phyloP scores from a whole-genome alignment of 306 rosid genomes.

The Quercus alba region DNA sequence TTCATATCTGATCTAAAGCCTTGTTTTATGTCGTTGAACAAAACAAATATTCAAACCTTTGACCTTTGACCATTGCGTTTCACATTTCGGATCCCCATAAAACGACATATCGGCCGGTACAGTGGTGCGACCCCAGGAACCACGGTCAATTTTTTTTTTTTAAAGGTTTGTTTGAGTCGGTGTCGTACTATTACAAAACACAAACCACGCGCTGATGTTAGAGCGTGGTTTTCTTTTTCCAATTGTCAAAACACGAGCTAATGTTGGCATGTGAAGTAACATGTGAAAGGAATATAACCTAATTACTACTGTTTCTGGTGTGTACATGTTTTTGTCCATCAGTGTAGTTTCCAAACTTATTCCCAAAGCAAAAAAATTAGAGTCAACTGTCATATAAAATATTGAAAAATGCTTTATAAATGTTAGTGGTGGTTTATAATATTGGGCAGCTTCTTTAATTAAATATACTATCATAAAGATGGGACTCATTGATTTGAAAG shows the following conservation, averaged over 20 bases:
- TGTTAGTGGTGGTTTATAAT: too few relatives aligned
- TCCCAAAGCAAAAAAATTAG: conserved; percentile 9
- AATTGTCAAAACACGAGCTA: background rate
- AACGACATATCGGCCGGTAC: conserved; percentile 25
- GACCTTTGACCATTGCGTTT: conserved; percentile 36
- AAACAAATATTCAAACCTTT: conserved; percentile 35
- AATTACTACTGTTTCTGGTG: background rate
- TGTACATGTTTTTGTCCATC: background rate
- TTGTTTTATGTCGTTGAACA: conserved; percentile 26
- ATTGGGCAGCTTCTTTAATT: too few relatives aligned
- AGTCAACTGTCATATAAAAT: background rate
- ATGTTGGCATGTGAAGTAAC: conserved; percentile 4
- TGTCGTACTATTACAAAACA: background rate
- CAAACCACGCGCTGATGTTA: background rate
- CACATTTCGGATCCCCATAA: conserved; percentile 21
- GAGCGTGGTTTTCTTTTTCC: background rate
- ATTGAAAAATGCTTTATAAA: too few relatives aligned
- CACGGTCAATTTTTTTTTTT: background rate
- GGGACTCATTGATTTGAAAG: too few relatives aligned
- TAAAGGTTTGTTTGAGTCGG: conserved; percentile 12
- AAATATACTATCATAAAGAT: too few relatives aligned
- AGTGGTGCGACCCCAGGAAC: background rate
- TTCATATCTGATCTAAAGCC: background rate
- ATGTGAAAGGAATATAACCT: conserved; percentile 19
- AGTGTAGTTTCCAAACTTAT: background rate